phyloP scores from a whole-genome alignment of 2,329 filamentous ascomycete genomes.

The Colletotrichum sidae region DNA sequence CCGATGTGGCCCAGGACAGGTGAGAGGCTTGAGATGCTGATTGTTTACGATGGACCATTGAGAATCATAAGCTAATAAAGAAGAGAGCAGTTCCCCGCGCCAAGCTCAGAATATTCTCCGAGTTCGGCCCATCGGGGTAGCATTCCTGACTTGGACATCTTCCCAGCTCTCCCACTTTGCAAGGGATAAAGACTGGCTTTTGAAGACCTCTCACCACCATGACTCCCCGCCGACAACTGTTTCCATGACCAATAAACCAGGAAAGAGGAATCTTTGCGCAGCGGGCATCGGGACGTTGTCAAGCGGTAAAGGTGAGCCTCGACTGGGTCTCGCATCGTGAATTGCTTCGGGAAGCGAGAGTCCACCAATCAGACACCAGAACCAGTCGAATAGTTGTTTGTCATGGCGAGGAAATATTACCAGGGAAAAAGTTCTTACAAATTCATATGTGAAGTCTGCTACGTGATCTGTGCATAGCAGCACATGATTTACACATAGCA shows the following conservation, averaged over 20 bases:
- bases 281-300: constrained; percentile 19
- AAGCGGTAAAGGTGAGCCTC: not conserved
- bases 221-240: not conserved
- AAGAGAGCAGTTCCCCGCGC: not conserved
- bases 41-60: too few relatives aligned
- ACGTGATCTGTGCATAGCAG: too few relatives aligned
- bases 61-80: not conserved
- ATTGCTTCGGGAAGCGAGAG: constrained; percentile 2
- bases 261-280: not conserved
- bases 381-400: not conserved
- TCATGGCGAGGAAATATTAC: too few relatives aligned
- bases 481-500: not conserved
- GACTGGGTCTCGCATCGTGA: not conserved
- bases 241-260: not conserved
- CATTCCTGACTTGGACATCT: not conserved
- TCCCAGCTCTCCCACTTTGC: too few relatives aligned
- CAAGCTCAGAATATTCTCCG: constrained; percentile 8
- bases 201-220: not conserved
- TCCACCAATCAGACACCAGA: constrained; percentile 19
- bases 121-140: constrained; percentile 5
- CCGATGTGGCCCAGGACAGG: too few relatives aligned
- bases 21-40: too few relatives aligned
- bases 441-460: too few relatives aligned
- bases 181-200: too few relatives aligned
- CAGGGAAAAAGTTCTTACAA: too few relatives aligned